Base-by-base conservation (phyloP, 371 early-diverging fungal species). In the Syncephalastrum contaminatum region DNA sequence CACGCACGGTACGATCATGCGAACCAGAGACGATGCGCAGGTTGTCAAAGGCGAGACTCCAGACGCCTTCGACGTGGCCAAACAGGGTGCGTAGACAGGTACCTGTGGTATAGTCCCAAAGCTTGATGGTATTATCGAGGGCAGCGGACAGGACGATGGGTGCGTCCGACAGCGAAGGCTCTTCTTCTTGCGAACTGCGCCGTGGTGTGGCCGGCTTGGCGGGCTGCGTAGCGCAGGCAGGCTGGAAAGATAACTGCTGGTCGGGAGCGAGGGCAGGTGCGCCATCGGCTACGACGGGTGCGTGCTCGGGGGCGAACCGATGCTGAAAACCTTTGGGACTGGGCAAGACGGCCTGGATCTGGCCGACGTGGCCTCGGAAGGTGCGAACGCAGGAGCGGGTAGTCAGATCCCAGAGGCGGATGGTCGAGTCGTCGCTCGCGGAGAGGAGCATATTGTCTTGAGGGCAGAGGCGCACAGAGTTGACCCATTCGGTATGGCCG, bases 11-110 rank as follows among this genome's bases (percentile, higher is more conserved):
- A 14, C 87, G 83, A 59, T 98, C 99, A 58, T 93, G 87, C 13
- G 92, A 88, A 0, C 95, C 97, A 52, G 93, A 90, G 2, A 95
- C 90, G 25, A 98, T 88, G 7, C 96, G 84, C 52, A 97, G 80
- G 43, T 89, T 87, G 68, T 97, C 95, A 64, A 91, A 90, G 4
- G 93, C 92, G 22, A 91, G 54, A 0, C 90, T 83, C 85, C 95
- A 92, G 1, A 99, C 92, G 22, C 96, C 96, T 58, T 94, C 92
- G 2, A 88, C 85, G 65, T 97, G 96, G 0, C 96, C 96, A 77
- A 91, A 91, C 45, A 95, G 65, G 0, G 94, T 92, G 42, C 88
- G 83, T 2, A 94, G 63, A 46, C 93, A 92, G 43, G 84, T 72
- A 14, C 95, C 93, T 4, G 89, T 85, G 21, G 70, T 70, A 43